phyloP scores from a whole-genome alignment of 768 basidiomycete genomes.

The Amanita pseudoporphyria region DNA sequence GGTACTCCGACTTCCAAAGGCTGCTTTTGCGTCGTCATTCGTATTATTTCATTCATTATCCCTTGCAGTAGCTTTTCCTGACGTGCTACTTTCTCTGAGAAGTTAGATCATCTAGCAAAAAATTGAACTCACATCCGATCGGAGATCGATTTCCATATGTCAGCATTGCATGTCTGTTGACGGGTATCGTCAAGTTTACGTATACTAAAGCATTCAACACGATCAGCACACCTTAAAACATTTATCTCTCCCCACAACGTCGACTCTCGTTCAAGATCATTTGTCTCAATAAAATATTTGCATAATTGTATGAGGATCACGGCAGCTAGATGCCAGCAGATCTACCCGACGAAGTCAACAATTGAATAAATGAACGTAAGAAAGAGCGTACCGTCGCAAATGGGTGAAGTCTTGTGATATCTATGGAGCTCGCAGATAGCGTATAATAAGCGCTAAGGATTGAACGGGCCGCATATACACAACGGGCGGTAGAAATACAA shows the following conservation, averaged over 20 bases:
- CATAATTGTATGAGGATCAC: conserved; percentile 81
- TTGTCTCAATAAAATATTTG: conserved; percentile 76
- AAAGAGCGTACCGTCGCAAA: conserved; percentile 57
- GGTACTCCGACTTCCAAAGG: conserved; percentile 76
- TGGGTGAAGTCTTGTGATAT: conserved; percentile 71
- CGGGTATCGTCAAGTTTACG: conserved; percentile 5
- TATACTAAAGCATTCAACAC: not conserved
- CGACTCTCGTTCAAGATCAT: conserved; percentile 65
- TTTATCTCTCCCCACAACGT: conserved; percentile 87
- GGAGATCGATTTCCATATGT: conserved; percentile 72
- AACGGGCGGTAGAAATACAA: conserved; percentile 60
- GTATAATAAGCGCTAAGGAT: conserved; percentile 71
- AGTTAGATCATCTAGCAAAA: conserved; percentile 4
- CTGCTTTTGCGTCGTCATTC: conserved; percentile 71
- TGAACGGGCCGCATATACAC: conserved; percentile 63
- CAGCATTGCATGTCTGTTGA: conserved; percentile 68
- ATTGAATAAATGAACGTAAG: conserved; percentile 3
- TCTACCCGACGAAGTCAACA: conserved; percentile 30
- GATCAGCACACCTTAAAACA: conserved; percentile 48
- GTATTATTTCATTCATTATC: conserved; percentile 77
- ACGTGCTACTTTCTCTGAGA: conserved; percentile 39
- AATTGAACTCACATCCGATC: conserved; percentile 58
- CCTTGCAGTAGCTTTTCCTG: conserved; percentile 78
- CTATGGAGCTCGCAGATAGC: conserved; percentile 74
- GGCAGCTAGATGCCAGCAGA: conserved; percentile 87